These are phyloP conservation scores for Fraxinus nigra DNA, from an alignment of 305 asterid genomes.

Conservation along the genomic window DNA sequence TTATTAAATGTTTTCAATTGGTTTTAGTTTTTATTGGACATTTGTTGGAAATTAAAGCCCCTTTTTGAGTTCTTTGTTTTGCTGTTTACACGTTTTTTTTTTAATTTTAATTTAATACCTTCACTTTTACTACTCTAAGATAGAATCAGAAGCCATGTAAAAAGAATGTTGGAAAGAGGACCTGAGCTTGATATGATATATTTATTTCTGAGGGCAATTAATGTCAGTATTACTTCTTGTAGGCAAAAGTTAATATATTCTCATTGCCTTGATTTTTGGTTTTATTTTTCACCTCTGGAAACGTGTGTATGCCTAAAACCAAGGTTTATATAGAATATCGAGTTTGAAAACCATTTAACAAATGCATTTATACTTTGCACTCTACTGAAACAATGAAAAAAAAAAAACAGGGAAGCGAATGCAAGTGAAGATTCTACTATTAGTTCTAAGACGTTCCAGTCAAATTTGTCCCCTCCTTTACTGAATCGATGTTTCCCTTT, in stretches of 20 bases:
- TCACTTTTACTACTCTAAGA: no score
- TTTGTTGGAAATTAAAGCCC: no score
- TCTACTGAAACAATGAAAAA: constrained; percentile 96
- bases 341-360: constrained; percentile 90
- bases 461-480: not conserved
- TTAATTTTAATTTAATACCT: no score
- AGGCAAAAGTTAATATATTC: not conserved
- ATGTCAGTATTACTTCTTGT: not conserved
- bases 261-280: constrained; percentile 4
- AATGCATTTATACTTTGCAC: constrained; percentile 94
- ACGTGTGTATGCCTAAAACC: constrained; percentile 53
- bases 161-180: no score
- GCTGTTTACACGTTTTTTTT: no score
- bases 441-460: constrained; percentile 25
- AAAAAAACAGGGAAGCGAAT: constrained; percentile 96
- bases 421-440: constrained; percentile 98
- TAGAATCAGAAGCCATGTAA: no score
- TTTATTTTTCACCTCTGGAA: not conserved
- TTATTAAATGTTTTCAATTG: no score
- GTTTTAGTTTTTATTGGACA: no score
- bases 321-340: constrained; percentile 85
- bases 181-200: constrained; percentile 84
- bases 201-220: not conserved
- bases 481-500: constrained; percentile 22
- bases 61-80: no score